Conservation (phyloP, 371 early-diverging fungal species). For the Syncephalastrum racemosum region DNA sequence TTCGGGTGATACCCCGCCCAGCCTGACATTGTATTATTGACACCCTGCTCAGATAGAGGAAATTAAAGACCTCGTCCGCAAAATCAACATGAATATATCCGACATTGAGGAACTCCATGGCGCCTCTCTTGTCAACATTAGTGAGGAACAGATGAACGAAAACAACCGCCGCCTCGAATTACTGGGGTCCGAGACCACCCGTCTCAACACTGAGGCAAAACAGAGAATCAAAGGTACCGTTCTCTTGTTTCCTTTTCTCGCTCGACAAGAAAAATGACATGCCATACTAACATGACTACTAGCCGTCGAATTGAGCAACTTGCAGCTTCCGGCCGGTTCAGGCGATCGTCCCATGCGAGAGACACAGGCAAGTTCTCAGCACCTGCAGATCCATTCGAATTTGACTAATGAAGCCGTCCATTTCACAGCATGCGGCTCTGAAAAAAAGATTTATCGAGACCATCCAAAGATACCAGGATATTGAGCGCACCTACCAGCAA, state of each 20-base stretch:
- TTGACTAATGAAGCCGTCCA: not conserved
- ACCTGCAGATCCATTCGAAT: not conserved
- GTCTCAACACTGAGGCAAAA: conserved; percentile 62
- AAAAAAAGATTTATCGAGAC: conserved; percentile 83
- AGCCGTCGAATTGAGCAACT: conserved; percentile 59
- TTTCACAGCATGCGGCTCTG: conserved; percentile 62
- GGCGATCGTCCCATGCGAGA: conserved; percentile 70
- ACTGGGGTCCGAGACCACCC: conserved; percentile 64
- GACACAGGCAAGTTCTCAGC: conserved; percentile 45
- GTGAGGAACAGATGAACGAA: conserved; percentile 65
- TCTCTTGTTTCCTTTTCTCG: too few species aligned
- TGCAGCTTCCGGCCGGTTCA: conserved; percentile 41
- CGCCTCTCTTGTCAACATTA: conserved; percentile 65
- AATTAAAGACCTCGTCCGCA: conserved; percentile 66
- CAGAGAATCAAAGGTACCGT: conserved; percentile 57
- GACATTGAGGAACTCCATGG: conserved; percentile 72
- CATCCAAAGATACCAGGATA: conserved; percentile 79
- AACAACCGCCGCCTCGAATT: conserved; percentile 67
- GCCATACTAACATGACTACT: conserved; percentile 12
- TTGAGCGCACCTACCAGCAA: conserved; percentile 78
- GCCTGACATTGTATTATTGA: not conserved
- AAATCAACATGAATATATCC: conserved; percentile 62
- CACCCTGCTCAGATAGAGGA: conserved; percentile 54
- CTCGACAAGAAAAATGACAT: not conserved
- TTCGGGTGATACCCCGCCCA: not conserved